Percentiles rank a stretch among this genome's conserved stretches.
Conservation (phyloP, 208 protist species). For the Novymonas esmeraldas region DNA sequence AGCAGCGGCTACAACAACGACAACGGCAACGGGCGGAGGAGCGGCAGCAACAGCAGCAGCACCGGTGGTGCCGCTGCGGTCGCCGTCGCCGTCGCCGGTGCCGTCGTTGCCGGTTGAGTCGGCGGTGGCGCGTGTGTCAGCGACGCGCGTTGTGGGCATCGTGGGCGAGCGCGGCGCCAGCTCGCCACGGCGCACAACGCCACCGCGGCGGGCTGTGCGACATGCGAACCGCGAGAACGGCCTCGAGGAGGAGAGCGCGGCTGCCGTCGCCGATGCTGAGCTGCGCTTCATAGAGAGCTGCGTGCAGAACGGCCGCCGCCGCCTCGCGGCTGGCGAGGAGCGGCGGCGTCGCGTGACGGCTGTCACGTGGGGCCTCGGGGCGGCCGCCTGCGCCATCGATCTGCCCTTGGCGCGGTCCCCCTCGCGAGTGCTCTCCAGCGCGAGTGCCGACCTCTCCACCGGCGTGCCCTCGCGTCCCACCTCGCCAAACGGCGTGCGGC, state of each 20-base stretch:
- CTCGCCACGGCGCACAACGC: not conserved
- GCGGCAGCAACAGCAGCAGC: not conserved
- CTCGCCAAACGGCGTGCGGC: no score
- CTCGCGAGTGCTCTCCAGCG: not conserved
- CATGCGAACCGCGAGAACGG: no score
- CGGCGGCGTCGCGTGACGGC: slow-evolving; percentile 30
- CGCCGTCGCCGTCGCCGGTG: not conserved
- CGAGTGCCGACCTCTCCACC: no score
- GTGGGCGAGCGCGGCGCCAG: not conserved
- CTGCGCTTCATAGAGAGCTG: slow-evolving; percentile 28
- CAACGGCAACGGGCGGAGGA: slow-evolving; percentile 7
- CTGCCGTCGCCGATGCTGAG: slow-evolving; percentile 10
- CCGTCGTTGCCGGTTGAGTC: not conserved
- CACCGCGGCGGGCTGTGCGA: no score
- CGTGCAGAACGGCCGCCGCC: slow-evolving; percentile 11
- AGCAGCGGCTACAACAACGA: no score
- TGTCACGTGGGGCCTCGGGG: slow-evolving; percentile 76
- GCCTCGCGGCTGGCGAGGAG: slow-evolving; percentile 26
- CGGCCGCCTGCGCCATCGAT: slow-evolving; percentile 37
- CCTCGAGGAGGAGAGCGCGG: not conserved
- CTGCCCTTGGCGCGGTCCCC: slow-evolving; percentile 2
- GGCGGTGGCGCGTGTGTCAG: not conserved
- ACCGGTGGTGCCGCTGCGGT: not conserved
- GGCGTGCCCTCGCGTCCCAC: no score
- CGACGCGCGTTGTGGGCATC: no score